A percentile compares a stretch with the other conserved stretches of the same genome.
Conservation (phyloP, 2,329 filamentous ascomycete species). For the Thelonectria blattea region DNA sequence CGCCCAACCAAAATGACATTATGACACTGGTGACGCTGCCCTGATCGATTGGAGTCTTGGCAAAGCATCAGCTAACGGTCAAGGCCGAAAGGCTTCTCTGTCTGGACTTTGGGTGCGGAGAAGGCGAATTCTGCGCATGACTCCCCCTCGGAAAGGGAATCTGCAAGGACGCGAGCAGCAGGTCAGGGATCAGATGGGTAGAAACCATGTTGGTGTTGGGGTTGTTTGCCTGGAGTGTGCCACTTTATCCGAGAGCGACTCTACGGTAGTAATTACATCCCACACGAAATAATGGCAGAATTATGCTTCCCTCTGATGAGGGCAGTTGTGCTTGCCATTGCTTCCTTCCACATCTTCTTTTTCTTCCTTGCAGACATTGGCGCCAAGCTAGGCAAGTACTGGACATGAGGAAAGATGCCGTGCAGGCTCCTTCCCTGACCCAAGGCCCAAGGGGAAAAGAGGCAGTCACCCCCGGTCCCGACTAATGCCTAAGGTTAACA, state of each 20-base stretch:
- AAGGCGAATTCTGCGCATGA: background rate
- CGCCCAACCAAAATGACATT: background rate
- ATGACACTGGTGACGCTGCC: background rate
- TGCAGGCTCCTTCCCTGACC: slow-evolving; percentile 7
- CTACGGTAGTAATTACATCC: background rate
- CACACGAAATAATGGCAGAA: no score
- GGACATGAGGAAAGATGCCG: background rate
- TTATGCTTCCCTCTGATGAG: no score
- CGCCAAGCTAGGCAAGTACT: no score
- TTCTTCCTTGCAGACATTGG: background rate
- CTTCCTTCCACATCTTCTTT: background rate
- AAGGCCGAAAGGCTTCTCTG: no score
- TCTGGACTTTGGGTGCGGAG: no score
- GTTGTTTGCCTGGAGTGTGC: no score
- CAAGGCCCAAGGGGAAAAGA: background rate
- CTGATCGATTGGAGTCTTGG: slow-evolving; percentile 3
- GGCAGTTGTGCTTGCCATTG: no score
- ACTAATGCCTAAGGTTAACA: slow-evolving; percentile 14
- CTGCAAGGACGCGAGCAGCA: background rate
- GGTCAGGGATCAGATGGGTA: background rate
- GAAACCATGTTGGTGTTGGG: background rate
- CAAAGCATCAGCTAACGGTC: background rate
- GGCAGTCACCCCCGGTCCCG: background rate
- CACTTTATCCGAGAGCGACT: background rate
- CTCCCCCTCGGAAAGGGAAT: background rate